phyloP scores from a whole-genome alignment of 345 rosid genomes.

The Citrus trifoliata region DNA sequence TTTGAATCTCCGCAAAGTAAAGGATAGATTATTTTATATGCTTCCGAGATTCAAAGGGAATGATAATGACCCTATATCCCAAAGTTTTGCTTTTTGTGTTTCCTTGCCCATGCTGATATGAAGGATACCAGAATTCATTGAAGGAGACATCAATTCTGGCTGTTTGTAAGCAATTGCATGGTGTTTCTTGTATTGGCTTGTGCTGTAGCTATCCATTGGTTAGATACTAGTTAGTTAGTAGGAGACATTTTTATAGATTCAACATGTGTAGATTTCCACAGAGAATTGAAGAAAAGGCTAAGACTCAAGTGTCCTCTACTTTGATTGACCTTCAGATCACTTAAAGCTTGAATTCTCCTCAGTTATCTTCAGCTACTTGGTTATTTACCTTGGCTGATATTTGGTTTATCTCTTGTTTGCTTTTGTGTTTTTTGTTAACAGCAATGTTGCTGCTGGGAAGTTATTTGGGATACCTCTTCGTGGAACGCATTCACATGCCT shows the following conservation, averaged over 20 bases:
- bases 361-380: background rate
- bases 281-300: background rate
- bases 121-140: background rate
- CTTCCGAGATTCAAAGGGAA: background rate
- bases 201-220: background rate
- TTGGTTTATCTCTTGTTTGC: conserved; percentile 4
- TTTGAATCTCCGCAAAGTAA: background rate
- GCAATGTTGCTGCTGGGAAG: conserved; percentile 93
- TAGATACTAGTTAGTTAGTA: background rate
- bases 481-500: conserved; percentile 99
- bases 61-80: background rate
- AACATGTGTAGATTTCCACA: background rate
- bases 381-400: conserved; percentile 2
- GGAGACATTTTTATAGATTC: background rate
- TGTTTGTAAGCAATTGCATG: background rate
- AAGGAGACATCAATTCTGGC: background rate
- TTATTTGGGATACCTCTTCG: conserved; percentile 93
- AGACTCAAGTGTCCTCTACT: background rate
- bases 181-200: background rate
- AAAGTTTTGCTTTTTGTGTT: background rate
- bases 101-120: background rate
- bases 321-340: conserved; percentile 3
- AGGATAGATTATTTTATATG: background rate
- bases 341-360: background rate
- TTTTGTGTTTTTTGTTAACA: conserved; percentile 27